Evolutionary conservation across 129 eudicot species (phyloP), one percentile per base, ranked within the genome.

Genomic region (Arctium minus): DNA sequence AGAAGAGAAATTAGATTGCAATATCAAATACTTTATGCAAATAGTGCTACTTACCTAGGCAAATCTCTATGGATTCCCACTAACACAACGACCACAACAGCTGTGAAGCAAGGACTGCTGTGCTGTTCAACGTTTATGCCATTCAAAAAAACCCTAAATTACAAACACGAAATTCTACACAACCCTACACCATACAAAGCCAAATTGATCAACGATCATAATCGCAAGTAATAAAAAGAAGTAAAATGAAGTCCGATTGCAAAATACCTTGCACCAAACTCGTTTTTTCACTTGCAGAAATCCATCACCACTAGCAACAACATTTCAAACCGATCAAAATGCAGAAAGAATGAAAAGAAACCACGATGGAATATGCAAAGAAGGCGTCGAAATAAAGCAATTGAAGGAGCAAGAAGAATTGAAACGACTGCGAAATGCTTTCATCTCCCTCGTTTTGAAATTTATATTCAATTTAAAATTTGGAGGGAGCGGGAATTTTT

Each of bases 191-290:
- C 39, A 75, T 65, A 82, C 38, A 32, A 46, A 36, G 11, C 44
- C 2, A 82, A 82, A 31, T 32, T 18, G 17, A 74, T 42, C 17
- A 22, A 35, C n/a, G 50, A 64, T 17, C 36, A 8, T 35, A 8
- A 75, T 31, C 36, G 11, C 33, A 3, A 40, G 37, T 39, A 40
- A 64, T 42, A 38, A 0, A 44, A 10, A 74, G 30, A 82, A 32
- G 8, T 74, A 18, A 30, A 64, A 4, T 74, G 46, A 64, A n/a
- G 15, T 65, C 4, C 13, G 22, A 74, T 31, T 75, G 74, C 13
- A 64, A 67, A 10, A 31, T 71, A 77, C 82, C 86, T 77, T 65
- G 48, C 11, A 8, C 44, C 35, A 39, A 73, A 64, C 44, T 81
- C 48, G 85, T 29, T 27, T 81, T 40, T 74, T 69, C 37, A 8